Evolutionary conservation across 1,284 basidiomycete genomes (phyloP).

Genomic region (Mrakiaceae sp.): DNA sequence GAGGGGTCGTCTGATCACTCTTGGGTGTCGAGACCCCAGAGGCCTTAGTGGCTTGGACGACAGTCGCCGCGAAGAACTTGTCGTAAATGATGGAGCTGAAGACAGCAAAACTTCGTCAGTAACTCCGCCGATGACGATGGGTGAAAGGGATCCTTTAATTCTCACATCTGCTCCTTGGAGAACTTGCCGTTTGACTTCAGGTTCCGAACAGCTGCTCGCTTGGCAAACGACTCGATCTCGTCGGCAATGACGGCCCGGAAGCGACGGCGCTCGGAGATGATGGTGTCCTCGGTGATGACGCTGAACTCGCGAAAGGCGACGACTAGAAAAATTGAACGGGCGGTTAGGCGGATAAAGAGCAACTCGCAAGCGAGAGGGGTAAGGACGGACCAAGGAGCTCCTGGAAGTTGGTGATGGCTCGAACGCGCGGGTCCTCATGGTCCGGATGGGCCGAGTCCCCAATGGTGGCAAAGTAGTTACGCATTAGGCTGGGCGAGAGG

Average conservation of each 20-base stretch:
- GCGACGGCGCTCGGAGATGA: conserved; percentile 71
- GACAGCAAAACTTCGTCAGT: too few relatives aligned
- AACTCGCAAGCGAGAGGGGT: conserved; percentile 14
- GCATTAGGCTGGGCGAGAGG: conserved; percentile 50
- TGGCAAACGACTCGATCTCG: conserved; percentile 90
- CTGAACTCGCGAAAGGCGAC: conserved; percentile 97
- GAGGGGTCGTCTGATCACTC: neutral
- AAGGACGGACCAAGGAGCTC: conserved; percentile 52
- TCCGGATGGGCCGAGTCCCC: conserved; percentile 90
- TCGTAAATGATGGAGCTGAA: conserved; percentile 66
- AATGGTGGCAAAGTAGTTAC: conserved; percentile 84
- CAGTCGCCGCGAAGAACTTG: conserved; percentile 66
- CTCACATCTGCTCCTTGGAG: conserved; percentile 69
- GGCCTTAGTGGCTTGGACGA: conserved; percentile 35
- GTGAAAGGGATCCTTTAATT: too few relatives aligned
- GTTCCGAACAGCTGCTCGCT: conserved; percentile 86
- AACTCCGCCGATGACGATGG: too few relatives aligned
- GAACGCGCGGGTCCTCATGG: conserved; percentile 75
- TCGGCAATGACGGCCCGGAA: conserved; percentile 85
- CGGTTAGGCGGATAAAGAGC: conserved; percentile 18
- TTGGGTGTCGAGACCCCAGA: neutral
- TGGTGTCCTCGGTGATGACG: conserved; percentile 90
- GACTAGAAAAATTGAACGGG: conserved; percentile 34
- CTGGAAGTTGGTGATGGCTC: conserved; percentile 95
- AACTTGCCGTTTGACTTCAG: conserved; percentile 72